Conservation (phyloP, 2,329 filamentous ascomycete genomes). For the Alternaria sp. region DNA sequence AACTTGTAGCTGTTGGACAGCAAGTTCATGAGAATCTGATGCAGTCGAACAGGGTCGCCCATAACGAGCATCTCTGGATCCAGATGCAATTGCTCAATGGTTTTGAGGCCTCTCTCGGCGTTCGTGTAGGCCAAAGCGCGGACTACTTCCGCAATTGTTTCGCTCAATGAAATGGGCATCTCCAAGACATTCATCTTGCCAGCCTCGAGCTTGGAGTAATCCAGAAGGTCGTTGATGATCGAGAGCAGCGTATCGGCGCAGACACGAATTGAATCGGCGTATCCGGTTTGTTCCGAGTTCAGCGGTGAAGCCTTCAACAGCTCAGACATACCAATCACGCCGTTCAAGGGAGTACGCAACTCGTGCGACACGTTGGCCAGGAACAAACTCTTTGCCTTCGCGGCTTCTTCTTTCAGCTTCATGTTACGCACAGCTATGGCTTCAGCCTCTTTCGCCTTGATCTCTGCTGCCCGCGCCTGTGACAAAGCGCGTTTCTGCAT, state of each 20-base stretch:
- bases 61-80: conserved; percentile 61
- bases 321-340: conserved; percentile 65
- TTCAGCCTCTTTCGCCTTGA: conserved; percentile 78
- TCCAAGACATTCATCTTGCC: conserved; percentile 67
- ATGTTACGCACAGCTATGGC: conserved; percentile 79
- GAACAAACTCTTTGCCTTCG: conserved; percentile 83
- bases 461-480: conserved; percentile 74
- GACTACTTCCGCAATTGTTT: conserved; percentile 69
- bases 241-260: conserved; percentile 63
- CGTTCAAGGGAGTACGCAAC: conserved; percentile 63
- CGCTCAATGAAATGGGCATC: conserved; percentile 57
- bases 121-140: conserved; percentile 69
- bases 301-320: conserved; percentile 64
- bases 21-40: conserved; percentile 72
- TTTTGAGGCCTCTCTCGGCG: conserved; percentile 64
- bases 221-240: conserved; percentile 61
- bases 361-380: conserved; percentile 63
- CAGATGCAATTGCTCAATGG: conserved; percentile 62
- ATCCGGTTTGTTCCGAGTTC: conserved; percentile 65
- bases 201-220: conserved; percentile 60
- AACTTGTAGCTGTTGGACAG: conserved; percentile 95
- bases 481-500: conserved; percentile 76
- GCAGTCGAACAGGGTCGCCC: conserved; percentile 59
- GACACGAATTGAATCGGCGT: conserved; percentile 69
- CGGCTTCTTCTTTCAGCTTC: conserved; percentile 81